Base-by-base conservation (phyloP, 495 filamentous ascomycete species). In the Hyaloscypha bicolor region DNA sequence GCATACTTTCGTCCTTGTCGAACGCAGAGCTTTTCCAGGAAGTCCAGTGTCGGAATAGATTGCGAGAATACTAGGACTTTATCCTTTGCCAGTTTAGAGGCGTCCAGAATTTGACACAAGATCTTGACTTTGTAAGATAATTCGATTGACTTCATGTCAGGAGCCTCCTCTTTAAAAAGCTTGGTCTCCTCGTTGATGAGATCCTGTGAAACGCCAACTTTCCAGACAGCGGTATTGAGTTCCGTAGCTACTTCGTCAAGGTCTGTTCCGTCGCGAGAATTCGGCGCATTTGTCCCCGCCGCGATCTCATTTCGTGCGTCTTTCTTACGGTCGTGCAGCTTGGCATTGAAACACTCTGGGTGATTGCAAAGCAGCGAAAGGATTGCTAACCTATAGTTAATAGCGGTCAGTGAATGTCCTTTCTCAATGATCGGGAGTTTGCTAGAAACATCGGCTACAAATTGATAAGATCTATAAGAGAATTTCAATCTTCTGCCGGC, bases 31-130 rank as follows among this genome's bases (percentile, higher is more conserved):
- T 75, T 55, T 31, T 89, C 85, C 3, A 98, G 78, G 71, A 86
- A 93, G 68, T 93, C 65, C 0, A 98, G 78, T 0, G 90, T 91
- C 0, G 75, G 77, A 16, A 92, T 79, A 30, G 86, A 90, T 48
- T 93, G 90, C 0, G 90, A 92, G 70, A 97, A 97, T 4, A 97
- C 77, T 2, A 98, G 78, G 16, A 92, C 82, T 69, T 93, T 91
- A 73, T 98, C 94, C 0, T 82, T 81, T 1, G 81, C 76, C 6
- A 70, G 75, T 55, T 84, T 81, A 12, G 87, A 88, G 59, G 86
- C 81, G 0, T 87, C 74, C 1, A 97, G 69, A 55, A 97, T 94
- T 21, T 78, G 76, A 25, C 87, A 71, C 14, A 95, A 77, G 0
- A 94, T 77, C n/a, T 78, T 53, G 9, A 89, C 82, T 70, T 94